These are phyloP conservation scores for Cavenderia fasciculata DNA, from an alignment of 78 protist species.

Conservation along the genomic window DNA sequence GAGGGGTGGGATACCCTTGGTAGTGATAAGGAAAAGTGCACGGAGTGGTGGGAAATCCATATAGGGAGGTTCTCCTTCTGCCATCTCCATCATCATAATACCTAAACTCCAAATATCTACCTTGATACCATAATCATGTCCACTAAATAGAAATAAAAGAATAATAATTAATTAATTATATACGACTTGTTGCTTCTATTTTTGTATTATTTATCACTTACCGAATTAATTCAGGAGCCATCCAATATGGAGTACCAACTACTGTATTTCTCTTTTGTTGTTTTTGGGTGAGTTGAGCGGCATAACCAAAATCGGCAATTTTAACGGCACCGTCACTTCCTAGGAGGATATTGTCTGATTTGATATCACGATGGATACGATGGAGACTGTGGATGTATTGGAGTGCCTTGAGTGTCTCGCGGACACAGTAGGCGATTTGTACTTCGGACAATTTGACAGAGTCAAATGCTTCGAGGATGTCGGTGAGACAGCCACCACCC, in stretches of 20 bases:
- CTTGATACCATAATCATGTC: constrained; percentile 90
- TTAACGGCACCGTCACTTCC: constrained; percentile 87
- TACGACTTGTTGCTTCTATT: too few species aligned
- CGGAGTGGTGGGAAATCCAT: constrained; percentile 92
- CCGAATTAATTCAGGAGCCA: constrained; percentile 95
- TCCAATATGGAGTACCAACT: constrained; percentile 98
- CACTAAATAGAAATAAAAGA: too few species aligned
- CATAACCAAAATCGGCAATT: constrained; percentile 96
- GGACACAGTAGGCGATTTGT: constrained; percentile 84
- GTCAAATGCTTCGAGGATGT: constrained; percentile 80
- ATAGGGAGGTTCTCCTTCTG: constrained; percentile 96
- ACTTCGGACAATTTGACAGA: constrained; percentile 82
- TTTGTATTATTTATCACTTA: too few species aligned
- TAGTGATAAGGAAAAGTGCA: constrained; percentile 95
- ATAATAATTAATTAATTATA: too few species aligned
- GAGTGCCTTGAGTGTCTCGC: constrained; percentile 86
- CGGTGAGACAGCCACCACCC: constrained; percentile 93
- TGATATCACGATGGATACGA: constrained; percentile 95
- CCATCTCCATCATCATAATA: constrained; percentile 93
- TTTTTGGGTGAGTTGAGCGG: constrained; percentile 93
- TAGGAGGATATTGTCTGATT: constrained; percentile 94
- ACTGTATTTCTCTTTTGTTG: constrained; percentile 88
- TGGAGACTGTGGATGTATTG: constrained; percentile 88
- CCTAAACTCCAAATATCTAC: constrained; percentile 97
- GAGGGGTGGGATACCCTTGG: constrained; percentile 92